Percentiles rank a stretch among this genome's conserved stretches.
Conservation (phyloP, 1,284 basidiomycete species). For the Trichosporon sp. region DNA sequence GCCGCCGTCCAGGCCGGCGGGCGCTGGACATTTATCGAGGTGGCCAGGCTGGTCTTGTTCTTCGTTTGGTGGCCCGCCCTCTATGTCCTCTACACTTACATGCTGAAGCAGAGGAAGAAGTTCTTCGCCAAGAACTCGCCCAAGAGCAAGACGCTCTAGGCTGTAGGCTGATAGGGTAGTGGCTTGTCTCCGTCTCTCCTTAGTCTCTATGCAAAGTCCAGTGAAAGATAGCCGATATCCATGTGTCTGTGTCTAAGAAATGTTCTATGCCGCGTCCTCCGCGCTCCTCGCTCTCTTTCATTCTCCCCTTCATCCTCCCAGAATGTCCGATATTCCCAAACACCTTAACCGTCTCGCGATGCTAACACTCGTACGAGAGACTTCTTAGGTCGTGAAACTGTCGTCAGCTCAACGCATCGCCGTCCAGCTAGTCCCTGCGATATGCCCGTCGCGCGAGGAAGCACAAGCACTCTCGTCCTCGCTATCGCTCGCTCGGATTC, state of each 20-base stretch:
- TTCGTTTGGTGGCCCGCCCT: conserved; percentile 88
- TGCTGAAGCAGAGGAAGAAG: conserved; percentile 80
- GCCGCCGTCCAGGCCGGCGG: conserved; percentile 20
- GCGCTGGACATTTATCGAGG: conserved; percentile 49
- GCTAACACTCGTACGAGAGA: too few relatives aligned
- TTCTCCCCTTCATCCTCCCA: too few relatives aligned
- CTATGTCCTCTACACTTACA: conserved; percentile 85
- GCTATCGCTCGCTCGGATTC: background rate
- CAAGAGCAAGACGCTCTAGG: conserved; percentile 9
- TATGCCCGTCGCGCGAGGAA: background rate
- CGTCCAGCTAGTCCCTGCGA: background rate
- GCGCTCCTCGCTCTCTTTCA: too few relatives aligned
- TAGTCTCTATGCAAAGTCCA: too few relatives aligned
- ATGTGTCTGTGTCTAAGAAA: conserved; percentile 3
- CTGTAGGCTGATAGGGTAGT: background rate
- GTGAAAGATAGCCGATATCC: background rate
- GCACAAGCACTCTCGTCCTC: background rate
- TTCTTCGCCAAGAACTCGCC: conserved; percentile 62
- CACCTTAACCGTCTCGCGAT: too few relatives aligned
- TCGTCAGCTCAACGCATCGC: conserved; percentile 13
- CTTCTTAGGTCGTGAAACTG: conserved; percentile 25
- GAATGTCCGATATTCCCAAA: too few relatives aligned
- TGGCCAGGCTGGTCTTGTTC: conserved; percentile 69
- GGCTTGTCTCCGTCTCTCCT: too few relatives aligned
- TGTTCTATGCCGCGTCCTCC: conserved; percentile 15